Evolutionary conservation across 768 basidiomycete genomes (phyloP), one percentile per base, ranked within the genome.

Genomic region (Lactarius quietus): DNA sequence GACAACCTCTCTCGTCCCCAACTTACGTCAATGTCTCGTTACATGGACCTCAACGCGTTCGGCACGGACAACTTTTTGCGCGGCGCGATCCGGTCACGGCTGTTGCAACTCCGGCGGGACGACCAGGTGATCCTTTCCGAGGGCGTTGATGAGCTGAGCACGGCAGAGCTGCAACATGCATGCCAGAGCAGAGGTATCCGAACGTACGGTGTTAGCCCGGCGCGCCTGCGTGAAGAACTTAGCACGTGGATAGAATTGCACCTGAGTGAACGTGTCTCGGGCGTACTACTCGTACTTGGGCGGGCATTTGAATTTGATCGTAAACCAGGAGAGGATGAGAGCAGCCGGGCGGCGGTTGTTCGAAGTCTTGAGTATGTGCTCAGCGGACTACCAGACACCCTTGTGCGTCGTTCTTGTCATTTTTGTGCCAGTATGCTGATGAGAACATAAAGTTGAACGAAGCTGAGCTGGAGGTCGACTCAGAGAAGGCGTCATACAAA

Each of bases 1-100:
- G 97, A 98, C 83, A 99, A 99, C 75, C 82, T 99, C 63, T 95
- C 96, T 7, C 87, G 97, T 31, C 97, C 97, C n/a, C 97, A 98
- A 77, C 84, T 98, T 33, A 94, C 96, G 23, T 95, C 93, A 0
- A 97, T 96, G 90, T 97, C 88, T 70, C 85, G 94, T 63, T 98
- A 99, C 75, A 97, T 99, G 94, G 93, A 90, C 62, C 85, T 98
- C 72, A 96, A 98, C 78, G 95, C 96, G 3, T 99, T 98, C 73
- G 97, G 97, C 53, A 98, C 96, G 18, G 97, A 99, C 77, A 98
- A 98, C 78, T 98, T 97, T 79, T 83, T 99, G 52, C 90, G 96
- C 54, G 93, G 93, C 39, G 86, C 90, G 39, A 92, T 99, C 74
- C 89, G 93, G 29, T 84, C 85, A 51, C 86, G 93, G 33, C 81